phyloP scores from a whole-genome alignment of 306 rosid species.

The Vigna nakashimae region DNA sequence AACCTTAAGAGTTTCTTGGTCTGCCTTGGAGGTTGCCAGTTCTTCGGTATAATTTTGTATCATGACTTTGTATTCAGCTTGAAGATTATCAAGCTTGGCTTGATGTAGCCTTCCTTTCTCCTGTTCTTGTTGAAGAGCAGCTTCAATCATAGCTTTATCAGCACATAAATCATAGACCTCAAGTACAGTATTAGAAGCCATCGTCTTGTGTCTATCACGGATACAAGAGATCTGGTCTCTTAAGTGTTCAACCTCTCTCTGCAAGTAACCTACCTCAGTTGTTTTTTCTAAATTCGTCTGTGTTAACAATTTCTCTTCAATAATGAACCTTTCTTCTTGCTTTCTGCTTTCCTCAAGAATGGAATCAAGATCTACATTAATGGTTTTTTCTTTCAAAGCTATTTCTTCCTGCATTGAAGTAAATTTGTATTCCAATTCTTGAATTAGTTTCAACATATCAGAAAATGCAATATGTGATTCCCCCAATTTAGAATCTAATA shows the following conservation, averaged over 20 bases:
- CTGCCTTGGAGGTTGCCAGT: constrained; percentile 46
- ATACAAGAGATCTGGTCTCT: constrained; percentile 42
- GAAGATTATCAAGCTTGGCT: constrained; percentile 44
- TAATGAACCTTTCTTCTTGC: constrained; percentile 45
- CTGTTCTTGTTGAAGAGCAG: constrained; percentile 56
- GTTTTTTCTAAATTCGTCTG: constrained; percentile 53
- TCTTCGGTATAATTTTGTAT: constrained; percentile 38
- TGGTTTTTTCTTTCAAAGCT: constrained; percentile 49
- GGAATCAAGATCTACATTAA: constrained; percentile 45
- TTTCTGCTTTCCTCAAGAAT: constrained; percentile 48
- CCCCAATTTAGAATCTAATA: constrained; percentile 51
- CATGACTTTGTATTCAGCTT: constrained; percentile 45
- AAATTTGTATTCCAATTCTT: constrained; percentile 52
- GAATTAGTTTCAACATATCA: constrained; percentile 44
- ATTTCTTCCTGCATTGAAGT: constrained; percentile 50
- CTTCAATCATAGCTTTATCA: constrained; percentile 51
- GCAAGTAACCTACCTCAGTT: constrained; percentile 51
- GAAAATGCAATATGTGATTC: constrained; percentile 45
- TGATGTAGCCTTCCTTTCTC: constrained; percentile 42
- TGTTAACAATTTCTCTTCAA: constrained; percentile 47
- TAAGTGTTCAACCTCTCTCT: constrained; percentile 44
- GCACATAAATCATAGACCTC: constrained; percentile 45
- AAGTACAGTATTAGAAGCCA: constrained; percentile 45
- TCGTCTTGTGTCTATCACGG: constrained; percentile 38
- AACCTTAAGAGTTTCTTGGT: constrained; percentile 46